Conservation (phyloP, 495 filamentous ascomycete species). For the Daldinia caldariorum region DNA sequence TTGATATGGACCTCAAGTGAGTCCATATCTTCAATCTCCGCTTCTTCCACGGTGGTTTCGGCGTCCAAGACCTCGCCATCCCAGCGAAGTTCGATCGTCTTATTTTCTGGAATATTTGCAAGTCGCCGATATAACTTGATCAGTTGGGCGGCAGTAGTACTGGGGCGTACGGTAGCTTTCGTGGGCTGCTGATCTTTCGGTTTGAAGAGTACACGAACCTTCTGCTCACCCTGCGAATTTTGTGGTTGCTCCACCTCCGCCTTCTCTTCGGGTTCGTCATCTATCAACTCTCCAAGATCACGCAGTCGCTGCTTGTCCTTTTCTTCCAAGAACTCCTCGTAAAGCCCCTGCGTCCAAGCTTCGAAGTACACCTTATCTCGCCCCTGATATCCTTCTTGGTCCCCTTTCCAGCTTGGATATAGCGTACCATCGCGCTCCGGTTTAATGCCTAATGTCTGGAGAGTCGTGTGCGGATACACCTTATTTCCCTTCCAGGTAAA, state of each 20-base stretch:
- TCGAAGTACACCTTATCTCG: slow-evolving; percentile 68
- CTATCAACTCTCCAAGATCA: slow-evolving; percentile 42
- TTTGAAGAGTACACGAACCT: slow-evolving; percentile 65
- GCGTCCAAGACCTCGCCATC: slow-evolving; percentile 81
- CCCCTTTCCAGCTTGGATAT: slow-evolving; percentile 43
- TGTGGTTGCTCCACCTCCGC: slow-evolving; percentile 34
- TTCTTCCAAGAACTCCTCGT: slow-evolving; percentile 56
- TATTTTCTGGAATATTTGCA: slow-evolving; percentile 50
- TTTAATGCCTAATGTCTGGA: slow-evolving; percentile 69
- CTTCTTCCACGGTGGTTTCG: slow-evolving; percentile 66
- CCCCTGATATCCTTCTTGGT: slow-evolving; percentile 48
- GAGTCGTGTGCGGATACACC: slow-evolving; percentile 77
- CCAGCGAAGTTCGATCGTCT: slow-evolving; percentile 71
- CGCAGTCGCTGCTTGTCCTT: slow-evolving; percentile 50
- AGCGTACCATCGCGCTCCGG: slow-evolving; percentile 53
- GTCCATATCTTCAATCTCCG: slow-evolving; percentile 84
- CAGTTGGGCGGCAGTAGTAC: slow-evolving; percentile 52
- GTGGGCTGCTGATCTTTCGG: slow-evolving; percentile 52
- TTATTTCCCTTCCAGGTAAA: slow-evolving; percentile 81
- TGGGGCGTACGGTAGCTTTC: slow-evolving; percentile 51
- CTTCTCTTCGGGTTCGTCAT: slow-evolving; percentile 28
- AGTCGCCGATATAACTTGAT: slow-evolving; percentile 52
- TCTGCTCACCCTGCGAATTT: slow-evolving; percentile 44
- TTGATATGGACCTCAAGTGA: slow-evolving; percentile 78
- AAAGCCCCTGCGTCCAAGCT: slow-evolving; percentile 74